Conservation (phyloP, 352 stramenopile genomes). For the Stephanocyclus meneghinianus region DNA sequence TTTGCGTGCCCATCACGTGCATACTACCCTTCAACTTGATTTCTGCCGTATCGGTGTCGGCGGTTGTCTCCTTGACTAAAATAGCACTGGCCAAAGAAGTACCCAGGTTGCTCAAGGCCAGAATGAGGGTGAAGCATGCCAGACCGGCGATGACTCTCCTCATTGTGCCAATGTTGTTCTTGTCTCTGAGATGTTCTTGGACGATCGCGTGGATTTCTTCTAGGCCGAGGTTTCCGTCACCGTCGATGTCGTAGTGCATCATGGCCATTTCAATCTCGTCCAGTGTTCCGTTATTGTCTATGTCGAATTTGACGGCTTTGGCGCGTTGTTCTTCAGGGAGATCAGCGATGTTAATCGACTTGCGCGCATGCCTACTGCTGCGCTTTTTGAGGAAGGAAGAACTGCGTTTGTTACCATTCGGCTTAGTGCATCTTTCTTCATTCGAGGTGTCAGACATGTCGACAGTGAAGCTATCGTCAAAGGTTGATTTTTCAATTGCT, state of each 20-base stretch:
- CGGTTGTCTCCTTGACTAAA: conserved; percentile 8
- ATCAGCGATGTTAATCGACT: background rate
- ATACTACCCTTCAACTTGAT: background rate
- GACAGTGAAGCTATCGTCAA: background rate
- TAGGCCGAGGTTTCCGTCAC: background rate
- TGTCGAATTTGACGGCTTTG: conserved; percentile 10
- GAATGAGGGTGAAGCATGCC: conserved; percentile 9
- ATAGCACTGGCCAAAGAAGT: conserved; percentile 12
- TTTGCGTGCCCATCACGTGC: conserved; percentile 7
- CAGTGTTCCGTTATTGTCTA: conserved; percentile 1
- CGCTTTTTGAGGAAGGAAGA: conserved; percentile 3
- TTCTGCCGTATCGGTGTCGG: background rate
- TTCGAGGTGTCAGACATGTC: background rate
- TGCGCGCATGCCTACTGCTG: background rate
- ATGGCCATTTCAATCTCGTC: conserved; percentile 12
- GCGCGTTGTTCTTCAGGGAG: background rate
- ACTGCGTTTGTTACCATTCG: background rate
- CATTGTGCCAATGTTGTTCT: background rate
- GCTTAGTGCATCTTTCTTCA: background rate
- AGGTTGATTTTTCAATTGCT: background rate
- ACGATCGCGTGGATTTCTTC: conserved; percentile 15
- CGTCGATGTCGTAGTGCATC: conserved; percentile 3
- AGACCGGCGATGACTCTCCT: conserved; percentile 5
- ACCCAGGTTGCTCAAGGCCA: conserved; percentile 15
- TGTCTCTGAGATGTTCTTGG: background rate